Base-by-base conservation (phyloP, 148 eudicot genomes). In the Cornus suecica region DNA sequence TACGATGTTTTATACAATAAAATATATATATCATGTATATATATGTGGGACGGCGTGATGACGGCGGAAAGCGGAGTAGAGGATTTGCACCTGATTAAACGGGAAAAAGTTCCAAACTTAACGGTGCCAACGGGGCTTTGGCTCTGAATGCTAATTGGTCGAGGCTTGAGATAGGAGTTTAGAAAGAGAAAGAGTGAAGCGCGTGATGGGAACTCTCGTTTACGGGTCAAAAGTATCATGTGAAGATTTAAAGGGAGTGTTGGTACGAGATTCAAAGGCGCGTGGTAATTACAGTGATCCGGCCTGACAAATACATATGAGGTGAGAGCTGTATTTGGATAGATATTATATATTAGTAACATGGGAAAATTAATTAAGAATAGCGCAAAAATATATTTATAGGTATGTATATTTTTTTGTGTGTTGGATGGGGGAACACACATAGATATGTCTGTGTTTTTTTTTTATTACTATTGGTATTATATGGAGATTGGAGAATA, bases 221-320 rank as follows among this genome's bases (percentile, higher is more conserved):
- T 5, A 5, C 2, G 2, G 34, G 7, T 8, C 42, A 8, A 37
- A 37, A 37, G 9, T 4, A 37, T 0, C 42, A 10, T n/a, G 42
- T 37, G 7, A 1, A 4, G 8, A 37, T 37, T 37, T 10, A 37
- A 37, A 37, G 1, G 15, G 18, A 11, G 54, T 48, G 15, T 48
- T 48, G 63, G 63, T 4, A 23, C 65, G 29, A 13, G 29, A 28
- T n/a, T 10, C 9, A 9, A 3, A 3, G 23, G 65, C 27, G 65
- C 65, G 65, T 61, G 65, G 29, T 28, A 25, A 61, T 24, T 4
- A n/a, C 26, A 25, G 3, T 10, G 27, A 61, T 24, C 65, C 65
- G 65, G 65, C 65, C 65, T 61, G 65, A 61, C 65, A 61, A 61
- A 61, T 61, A 61, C 65, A 61, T 61, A 61, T 61, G 65, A 10